Evolutionary conservation across 371 early-diverging fungal species (phyloP), one percentile per base, ranked within the genome.

Genomic region (Saksenaea vasiformis): DNA sequence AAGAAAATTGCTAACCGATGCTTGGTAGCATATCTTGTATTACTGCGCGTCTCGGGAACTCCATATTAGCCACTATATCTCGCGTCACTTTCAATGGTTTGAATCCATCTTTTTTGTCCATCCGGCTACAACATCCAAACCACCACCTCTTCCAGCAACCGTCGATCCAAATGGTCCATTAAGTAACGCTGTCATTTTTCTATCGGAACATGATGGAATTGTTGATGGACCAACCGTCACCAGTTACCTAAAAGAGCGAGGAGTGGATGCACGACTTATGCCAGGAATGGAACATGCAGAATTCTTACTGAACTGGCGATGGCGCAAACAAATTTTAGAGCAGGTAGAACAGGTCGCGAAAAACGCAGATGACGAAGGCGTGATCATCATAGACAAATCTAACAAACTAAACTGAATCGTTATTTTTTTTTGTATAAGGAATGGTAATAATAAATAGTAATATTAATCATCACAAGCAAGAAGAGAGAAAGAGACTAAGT

Each of bases 1-100:
- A 56, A 53, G 41, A 54, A 39, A 5, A 47, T 19, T 5, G 22
- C 3, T 36, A 28, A 17, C 14, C 27, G 5, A 51, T 64, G 34
- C 28, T 39, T 59, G 13, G 26, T 55, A 81, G 81, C 68, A 85
- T 55, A 38, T 89, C 17, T 71, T 89, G 61, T 77, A 83, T 39
- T 85, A 85, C 72, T 77, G 80, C 56, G 89, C 84, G 31, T 76
- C 87, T 8, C 74, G 88, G 14, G 91, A 91, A 58, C 68, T 91
- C 3, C 84, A 84, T 56, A 87, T 85, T 26, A 83, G 83, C 5
- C 72, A 87, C 67, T 89, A 76, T 57, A 85, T 91, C n/a, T 72
- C 76, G 39, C 77, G 89, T 0, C 84, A 84, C 27, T 87, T 90
- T 63, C 82, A 83, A 41, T 90, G 90, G 90, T 79, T 74, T 60